phyloP scores from a whole-genome alignment of 2,329 filamentous ascomycete genomes.

The Neophaeococcomyces aloes region DNA sequence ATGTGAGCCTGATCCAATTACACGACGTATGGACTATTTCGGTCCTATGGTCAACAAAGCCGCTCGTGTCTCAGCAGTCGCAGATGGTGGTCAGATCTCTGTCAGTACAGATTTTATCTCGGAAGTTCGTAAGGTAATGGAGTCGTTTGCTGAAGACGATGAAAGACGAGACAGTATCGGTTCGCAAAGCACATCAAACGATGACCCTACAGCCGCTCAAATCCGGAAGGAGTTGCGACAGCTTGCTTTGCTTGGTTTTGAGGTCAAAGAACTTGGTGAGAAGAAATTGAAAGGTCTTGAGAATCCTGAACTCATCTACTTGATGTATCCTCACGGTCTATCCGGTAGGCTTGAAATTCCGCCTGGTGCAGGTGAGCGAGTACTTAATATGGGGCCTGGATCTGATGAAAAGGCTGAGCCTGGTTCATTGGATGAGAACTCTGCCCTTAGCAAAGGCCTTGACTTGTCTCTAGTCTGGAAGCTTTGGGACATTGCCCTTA shows the following conservation, averaged over 20 bases:
- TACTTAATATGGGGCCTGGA: conserved; percentile 31
- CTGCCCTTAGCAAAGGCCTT: conserved; percentile 54
- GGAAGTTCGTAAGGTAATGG: conserved; percentile 82
- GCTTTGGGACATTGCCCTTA: conserved; percentile 77
- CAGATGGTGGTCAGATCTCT: conserved; percentile 92
- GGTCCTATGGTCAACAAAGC: conserved; percentile 98
- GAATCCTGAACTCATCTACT: conserved; percentile 86
- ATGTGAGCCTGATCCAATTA: conserved; percentile 91
- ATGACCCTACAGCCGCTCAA: conserved; percentile 61
- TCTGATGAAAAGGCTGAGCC: conserved; percentile 41
- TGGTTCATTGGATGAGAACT: conserved; percentile 52
- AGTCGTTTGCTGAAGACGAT: conserved; percentile 79
- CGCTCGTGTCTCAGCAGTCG: conserved; percentile 83
- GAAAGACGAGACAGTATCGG: conserved; percentile 52
- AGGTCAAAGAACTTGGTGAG: conserved; percentile 93
- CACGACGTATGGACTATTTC: conserved; percentile 97
- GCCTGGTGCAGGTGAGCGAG: conserved; percentile 17
- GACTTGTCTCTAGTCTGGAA: conserved; percentile 80
- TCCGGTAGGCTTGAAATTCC: conserved; percentile 52
- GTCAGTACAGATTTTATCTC: conserved; percentile 95
- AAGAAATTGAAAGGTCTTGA: conserved; percentile 92
- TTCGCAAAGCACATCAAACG: conserved; percentile 63
- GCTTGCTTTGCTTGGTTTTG: conserved; percentile 82
- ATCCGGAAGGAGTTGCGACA: conserved; percentile 82
- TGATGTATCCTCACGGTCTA: conserved; percentile 85